Evolutionary conservation across 75 land plant species (phyloP), one percentile per base, ranked within the genome.

Genomic region (Cryptomeria japonica): DNA sequence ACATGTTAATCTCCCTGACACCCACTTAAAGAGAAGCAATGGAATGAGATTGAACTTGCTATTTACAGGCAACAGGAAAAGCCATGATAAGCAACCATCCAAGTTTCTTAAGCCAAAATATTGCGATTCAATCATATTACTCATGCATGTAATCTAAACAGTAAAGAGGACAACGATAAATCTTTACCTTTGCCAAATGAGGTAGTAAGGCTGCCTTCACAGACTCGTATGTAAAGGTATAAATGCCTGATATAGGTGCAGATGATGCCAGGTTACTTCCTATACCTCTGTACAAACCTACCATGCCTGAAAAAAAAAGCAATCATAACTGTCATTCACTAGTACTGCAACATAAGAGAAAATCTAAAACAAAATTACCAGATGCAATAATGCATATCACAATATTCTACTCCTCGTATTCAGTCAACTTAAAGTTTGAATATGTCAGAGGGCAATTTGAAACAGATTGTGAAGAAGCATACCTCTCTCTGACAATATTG

Each of bases 241-340:
- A 98, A 56, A 98, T 90, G 22, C 96, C 99, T 86, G 99, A 98
- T 56, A 95, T 96, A 89, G 99, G 99, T 25, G 99, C 99, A 86
- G 99, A 97, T 31, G 99, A 93, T 75, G 96, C 94, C 86, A 98
- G 91, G 86, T 98, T 98, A 90, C 94, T 98, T 37, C 93, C 88
- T 76, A 98, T 89, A 85, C 99, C 99, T 86, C 99, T 95, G 89
- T 98, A 98, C 64, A 98, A 92, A 25, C 99, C 99, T 38, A 77
- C 87, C 70, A 97, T 22, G 85, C 99, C 99, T 98, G 93, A 86
- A 86, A 87, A 53, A 22, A 3, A 51, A 82, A 72, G 6, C 44
- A 41, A 77, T 12, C 31, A 53, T 19, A 8, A 2, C 32, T 13
- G 85, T 53, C 5, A 22, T 18, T 34, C 47, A 32, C 47, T 46